Percentiles rank a stretch among this genome's conserved stretches.
Evolutionary conservation across 495 filamentous ascomycete genomes (phyloP).

Genomic region (Penicillium crystallinum): DNA sequence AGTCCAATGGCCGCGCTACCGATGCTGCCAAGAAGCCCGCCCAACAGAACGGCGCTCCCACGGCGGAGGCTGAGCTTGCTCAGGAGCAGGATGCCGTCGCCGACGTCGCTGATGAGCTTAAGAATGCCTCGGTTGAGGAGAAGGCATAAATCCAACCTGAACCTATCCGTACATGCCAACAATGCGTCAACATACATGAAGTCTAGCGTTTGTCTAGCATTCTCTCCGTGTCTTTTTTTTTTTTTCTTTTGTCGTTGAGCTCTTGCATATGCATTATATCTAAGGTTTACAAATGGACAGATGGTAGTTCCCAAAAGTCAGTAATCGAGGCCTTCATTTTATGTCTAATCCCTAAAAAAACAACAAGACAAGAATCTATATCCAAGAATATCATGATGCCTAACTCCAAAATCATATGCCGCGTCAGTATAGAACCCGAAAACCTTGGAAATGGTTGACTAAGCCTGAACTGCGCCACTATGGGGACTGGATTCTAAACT

Average conservation of each 20-base stretch:
- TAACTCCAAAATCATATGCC: background rate
- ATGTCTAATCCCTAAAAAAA: background rate
- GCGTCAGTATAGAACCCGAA: background rate
- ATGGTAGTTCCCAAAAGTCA: slow-evolving; percentile 18
- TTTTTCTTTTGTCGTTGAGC: slow-evolving; percentile 5
- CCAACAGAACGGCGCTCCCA: slow-evolving; percentile 47
- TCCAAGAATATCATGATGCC: background rate
- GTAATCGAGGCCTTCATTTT: slow-evolving; percentile 2
- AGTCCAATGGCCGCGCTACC: slow-evolving; percentile 29
- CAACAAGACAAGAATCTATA: no score
- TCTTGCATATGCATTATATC: slow-evolving; percentile 22
- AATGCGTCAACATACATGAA: slow-evolving; percentile 10
- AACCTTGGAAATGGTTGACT: background rate
- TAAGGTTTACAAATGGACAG: slow-evolving; percentile 20
- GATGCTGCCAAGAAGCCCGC: slow-evolving; percentile 51
- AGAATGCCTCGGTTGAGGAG: slow-evolving; percentile 57
- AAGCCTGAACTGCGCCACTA: slow-evolving; percentile 1
- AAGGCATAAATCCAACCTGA: slow-evolving; percentile 26
- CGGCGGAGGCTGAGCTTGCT: slow-evolving; percentile 48
- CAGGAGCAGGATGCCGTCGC: slow-evolving; percentile 55
- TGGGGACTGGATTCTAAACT: background rate
- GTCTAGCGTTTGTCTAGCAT: slow-evolving; percentile 20
- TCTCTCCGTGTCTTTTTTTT: slow-evolving; percentile 7
- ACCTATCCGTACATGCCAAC: background rate
- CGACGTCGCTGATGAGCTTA: slow-evolving; percentile 53